phyloP scores from a whole-genome alignment of 495 filamentous ascomycete genomes.

The Letharia columbiana region DNA sequence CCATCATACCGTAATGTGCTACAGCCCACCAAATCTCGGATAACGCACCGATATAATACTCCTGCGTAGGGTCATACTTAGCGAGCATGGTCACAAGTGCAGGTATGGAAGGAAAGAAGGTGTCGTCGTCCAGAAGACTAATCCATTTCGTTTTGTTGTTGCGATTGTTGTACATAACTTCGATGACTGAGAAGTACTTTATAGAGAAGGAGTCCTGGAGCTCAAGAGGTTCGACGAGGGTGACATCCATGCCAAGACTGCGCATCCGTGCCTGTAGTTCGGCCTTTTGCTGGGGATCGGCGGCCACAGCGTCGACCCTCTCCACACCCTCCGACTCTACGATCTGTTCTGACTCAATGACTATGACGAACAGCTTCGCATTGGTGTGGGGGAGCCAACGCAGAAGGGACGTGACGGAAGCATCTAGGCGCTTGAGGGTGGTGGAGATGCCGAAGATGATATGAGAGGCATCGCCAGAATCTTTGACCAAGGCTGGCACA shows the following conservation, averaged over 20 bases:
- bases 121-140: conserved; percentile 63
- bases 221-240: conserved; percentile 35
- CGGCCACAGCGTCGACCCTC: conserved; percentile 9
- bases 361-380: conserved; percentile 41
- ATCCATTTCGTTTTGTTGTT: conserved; percentile 51
- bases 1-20: conserved; percentile 52
- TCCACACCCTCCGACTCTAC: conserved; percentile 10
- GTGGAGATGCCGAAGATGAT: conserved; percentile 44
- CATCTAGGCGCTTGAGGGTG: conserved; percentile 43
- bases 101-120: conserved; percentile 58
- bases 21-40: conserved; percentile 56
- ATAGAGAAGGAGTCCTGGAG: conserved; percentile 50
- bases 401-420: conserved; percentile 39
- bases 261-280: conserved; percentile 43
- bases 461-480: conserved; percentile 42
- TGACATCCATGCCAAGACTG: conserved; percentile 45
- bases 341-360: conserved; percentile 35
- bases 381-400: conserved; percentile 45
- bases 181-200: conserved; percentile 56
- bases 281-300: conserved; percentile 32
- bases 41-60: conserved; percentile 53
- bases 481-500: conserved; percentile 37
- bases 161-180: conserved; percentile 45
- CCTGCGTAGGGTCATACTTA: conserved; percentile 44
- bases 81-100: conserved; percentile 45